phyloP scores from a whole-genome alignment of 2,329 filamentous ascomycete genomes.

The Fusarium tupiense region DNA sequence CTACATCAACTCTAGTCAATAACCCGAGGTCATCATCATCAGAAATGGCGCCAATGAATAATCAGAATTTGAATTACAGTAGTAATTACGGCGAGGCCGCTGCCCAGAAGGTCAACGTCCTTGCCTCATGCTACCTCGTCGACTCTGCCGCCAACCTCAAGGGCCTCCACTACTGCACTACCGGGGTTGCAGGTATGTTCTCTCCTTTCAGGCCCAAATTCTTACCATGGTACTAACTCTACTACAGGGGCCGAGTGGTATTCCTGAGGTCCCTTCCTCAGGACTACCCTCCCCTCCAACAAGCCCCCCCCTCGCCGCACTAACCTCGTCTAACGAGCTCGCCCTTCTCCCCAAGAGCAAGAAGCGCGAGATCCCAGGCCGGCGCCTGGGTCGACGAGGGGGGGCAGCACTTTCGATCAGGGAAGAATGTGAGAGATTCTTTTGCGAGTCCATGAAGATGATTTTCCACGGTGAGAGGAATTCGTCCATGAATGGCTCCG shows the following conservation, averaged over 20 bases:
- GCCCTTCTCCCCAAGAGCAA: conserved; percentile 68
- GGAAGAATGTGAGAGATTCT: conserved; percentile 99
- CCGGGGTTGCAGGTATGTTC: conserved; percentile 77
- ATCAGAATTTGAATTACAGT: conserved; percentile 73
- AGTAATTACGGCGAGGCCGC: conserved; percentile 80
- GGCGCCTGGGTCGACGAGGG: conserved; percentile 70
- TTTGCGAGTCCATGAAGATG: conserved; percentile 93
- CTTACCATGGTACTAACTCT: conserved; percentile 23
- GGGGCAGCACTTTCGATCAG: conserved; percentile 96
- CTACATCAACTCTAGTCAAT: conserved; percentile 30
- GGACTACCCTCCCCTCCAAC: conserved; percentile 84
- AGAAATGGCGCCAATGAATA: conserved; percentile 76
- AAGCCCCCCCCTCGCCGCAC: conserved; percentile 89
- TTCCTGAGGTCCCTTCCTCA: conserved; percentile 90
- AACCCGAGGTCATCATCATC: conserved; percentile 37
- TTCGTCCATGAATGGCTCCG: conserved; percentile 79
- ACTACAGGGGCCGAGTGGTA: conserved; percentile 83
- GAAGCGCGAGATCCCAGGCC: conserved; percentile 55
- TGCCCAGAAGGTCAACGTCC: conserved; percentile 75
- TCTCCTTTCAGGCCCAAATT: neutral
- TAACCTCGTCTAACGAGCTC: conserved; percentile 74
- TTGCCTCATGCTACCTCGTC: conserved; percentile 92
- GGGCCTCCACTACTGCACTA: conserved; percentile 96
- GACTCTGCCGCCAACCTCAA: conserved; percentile 76
- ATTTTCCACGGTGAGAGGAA: conserved; percentile 97